Conservation (phyloP, 768 basidiomycete species). For the Austroboletus eburneus region DNA sequence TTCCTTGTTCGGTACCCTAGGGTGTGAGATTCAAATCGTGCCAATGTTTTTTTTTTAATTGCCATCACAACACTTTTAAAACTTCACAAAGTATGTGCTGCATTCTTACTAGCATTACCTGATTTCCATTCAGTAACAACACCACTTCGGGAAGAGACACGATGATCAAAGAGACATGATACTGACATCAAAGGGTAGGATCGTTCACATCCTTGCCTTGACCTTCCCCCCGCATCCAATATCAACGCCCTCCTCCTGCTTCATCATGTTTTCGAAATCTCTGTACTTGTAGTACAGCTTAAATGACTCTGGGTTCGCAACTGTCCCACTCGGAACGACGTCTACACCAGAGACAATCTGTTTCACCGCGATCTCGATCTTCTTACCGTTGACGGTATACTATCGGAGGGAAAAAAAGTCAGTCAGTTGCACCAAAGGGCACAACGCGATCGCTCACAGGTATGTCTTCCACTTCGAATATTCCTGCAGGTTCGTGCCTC, state of each 20-base stretch:
- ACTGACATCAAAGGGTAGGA: too few species aligned
- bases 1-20: too few species aligned
- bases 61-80: too few species aligned
- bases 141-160: too few species aligned
- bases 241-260: constrained; percentile 14
- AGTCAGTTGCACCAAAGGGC: background rate
- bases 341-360: constrained; percentile 68
- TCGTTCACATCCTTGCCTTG: constrained; percentile 13
- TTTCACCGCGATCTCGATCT: constrained; percentile 76
- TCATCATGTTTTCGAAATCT: constrained; percentile 39
- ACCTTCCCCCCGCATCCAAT: background rate
- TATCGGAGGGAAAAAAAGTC: constrained; percentile 22
- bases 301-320: constrained; percentile 67
- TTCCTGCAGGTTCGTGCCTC: constrained; percentile 69
- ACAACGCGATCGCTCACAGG: constrained; percentile 45
- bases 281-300: constrained; percentile 61
- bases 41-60: too few species aligned
- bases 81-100: too few species aligned
- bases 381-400: constrained; percentile 78
- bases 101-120: too few species aligned
- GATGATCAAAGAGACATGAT: too few species aligned
- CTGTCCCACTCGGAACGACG: constrained; percentile 66
- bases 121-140: too few species aligned
- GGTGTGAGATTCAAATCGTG: too few species aligned
- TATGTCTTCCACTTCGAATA: constrained; percentile 62